Evolutionary conservation across 805 yeast species (phyloP), one percentile per base, ranked within the genome.

Genomic region (Candida qinlingensis): DNA sequence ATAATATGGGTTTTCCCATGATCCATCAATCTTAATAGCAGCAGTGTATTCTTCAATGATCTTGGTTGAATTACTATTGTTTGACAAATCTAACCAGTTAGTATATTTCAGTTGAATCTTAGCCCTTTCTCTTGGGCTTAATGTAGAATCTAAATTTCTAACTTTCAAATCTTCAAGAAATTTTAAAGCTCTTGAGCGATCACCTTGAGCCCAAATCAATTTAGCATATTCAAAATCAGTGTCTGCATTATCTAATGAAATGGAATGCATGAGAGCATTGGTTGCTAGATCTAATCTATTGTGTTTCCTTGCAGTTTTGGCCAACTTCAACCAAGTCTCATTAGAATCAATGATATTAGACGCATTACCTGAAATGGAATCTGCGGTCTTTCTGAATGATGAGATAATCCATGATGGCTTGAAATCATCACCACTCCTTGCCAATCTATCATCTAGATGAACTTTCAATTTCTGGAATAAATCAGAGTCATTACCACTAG

Each of bases 151-250:
- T 7, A 48, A 50, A 40, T 58, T 47, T 7, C 48, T 34, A 4
- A 52, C 42, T 33, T 54, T 55, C 42, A 79, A 64, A 12, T 74
- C 72, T 7, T 75, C 74, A 36, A 87, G 68, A 7, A 80, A 71
- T 45, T 85, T 81, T 40, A 92, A 73, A 0, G 98, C 98, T 55
- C 89, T 84, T 27, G 90, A 77, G 51, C 80, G 87, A 53, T 89
- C 95, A 1, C 96, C 96, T 60, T 87, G 88, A 4, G 81, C 84
- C 97, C 98, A 92, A 37, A 89, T 65, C 7, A 94, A 72, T 49
- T 86, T 82, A 0, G 97, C 84, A 63, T 85, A 84, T 61, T 90
- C 96, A 37, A 85, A 66, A 50, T 83, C 84, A 6, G 86, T 83
- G 27, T 70, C 69, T 6, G 66, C 60, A 30, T 70, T 66, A 1